Evolutionary conservation across 1,284 basidiomycete species (phyloP).

Genomic region (Sanguinoderma infundibulare): DNA sequence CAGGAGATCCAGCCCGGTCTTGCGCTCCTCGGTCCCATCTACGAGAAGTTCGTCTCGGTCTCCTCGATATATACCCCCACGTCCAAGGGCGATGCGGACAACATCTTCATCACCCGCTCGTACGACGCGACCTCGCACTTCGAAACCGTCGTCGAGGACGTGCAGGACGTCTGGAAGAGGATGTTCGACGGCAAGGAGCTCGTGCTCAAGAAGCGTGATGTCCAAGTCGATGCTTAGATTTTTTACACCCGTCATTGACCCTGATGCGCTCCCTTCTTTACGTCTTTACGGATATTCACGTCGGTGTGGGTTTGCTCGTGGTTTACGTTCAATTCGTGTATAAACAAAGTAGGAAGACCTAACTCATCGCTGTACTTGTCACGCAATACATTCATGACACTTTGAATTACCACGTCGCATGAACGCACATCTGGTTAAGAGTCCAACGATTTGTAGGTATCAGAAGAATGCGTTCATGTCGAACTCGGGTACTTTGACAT

Average conservation of each 20-base stretch:
- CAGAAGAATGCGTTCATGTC: slow-evolving; percentile 78
- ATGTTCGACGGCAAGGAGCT: slow-evolving; percentile 72
- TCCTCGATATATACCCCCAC: slow-evolving; percentile 91
- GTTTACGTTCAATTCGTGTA: slow-evolving; percentile 23
- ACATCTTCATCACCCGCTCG: slow-evolving; percentile 96
- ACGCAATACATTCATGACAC: slow-evolving; percentile 20
- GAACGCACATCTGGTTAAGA: not conserved
- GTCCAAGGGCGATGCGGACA: slow-evolving; percentile 78
- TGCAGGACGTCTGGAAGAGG: slow-evolving; percentile 91
- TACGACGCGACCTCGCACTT: slow-evolving; percentile 99
- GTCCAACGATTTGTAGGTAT: no score
- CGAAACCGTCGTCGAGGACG: slow-evolving; percentile 96
- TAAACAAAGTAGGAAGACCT: slow-evolving; percentile 27
- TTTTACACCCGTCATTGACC: slow-evolving; percentile 5
- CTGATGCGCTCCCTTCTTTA: slow-evolving; percentile 16
- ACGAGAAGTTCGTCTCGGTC: slow-evolving; percentile 97
- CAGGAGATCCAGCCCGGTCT: slow-evolving; percentile 92
- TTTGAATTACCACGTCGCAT: not conserved
- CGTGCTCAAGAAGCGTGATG: slow-evolving; percentile 84
- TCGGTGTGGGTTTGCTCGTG: slow-evolving; percentile 17
- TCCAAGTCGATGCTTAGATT: slow-evolving; percentile 61
- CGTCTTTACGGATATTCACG: slow-evolving; percentile 17
- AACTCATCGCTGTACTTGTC: slow-evolving; percentile 26
- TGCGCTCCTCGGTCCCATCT: slow-evolving; percentile 90
- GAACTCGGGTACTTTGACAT: slow-evolving; percentile 85